Percentiles rank a stretch among this genome's conserved stretches.
Evolutionary conservation across 495 filamentous ascomycete genomes (phyloP).

Genomic region (Immersiella caudata): DNA sequence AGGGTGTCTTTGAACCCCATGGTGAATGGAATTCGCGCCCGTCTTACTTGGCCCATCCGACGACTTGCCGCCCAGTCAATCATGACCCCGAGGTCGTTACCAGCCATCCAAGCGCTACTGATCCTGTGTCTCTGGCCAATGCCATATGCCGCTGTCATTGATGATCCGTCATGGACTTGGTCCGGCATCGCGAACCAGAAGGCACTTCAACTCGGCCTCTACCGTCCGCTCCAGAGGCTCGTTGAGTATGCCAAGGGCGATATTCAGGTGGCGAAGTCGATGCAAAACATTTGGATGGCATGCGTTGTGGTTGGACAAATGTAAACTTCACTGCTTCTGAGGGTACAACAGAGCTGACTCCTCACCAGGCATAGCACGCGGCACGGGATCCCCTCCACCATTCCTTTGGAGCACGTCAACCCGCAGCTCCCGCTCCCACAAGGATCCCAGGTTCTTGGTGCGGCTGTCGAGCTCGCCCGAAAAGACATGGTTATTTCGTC

Average conservation of each 20-base stretch:
- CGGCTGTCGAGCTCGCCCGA: not conserved
- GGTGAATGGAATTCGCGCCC: too few species aligned
- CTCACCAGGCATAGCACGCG: constrained; percentile 1
- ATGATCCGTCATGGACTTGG: not conserved
- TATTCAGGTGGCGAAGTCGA: not conserved
- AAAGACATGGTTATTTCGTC: too few species aligned
- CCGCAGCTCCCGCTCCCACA: not conserved
- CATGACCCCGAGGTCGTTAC: too few species aligned
- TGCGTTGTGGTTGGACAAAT: not conserved
- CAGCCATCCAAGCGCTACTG: too few species aligned
- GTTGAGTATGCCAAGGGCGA: constrained; percentile 1
- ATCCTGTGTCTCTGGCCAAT: too few species aligned
- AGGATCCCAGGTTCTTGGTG: not conserved
- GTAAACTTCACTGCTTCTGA: not conserved
- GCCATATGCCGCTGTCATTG: too few species aligned
- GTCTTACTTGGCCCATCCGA: too few species aligned
- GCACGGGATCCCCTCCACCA: not conserved
- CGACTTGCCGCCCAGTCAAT: too few species aligned
- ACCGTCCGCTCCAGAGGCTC: not conserved
- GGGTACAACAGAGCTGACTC: not conserved
- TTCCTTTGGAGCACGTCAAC: constrained; percentile 1
- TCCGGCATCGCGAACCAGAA: not conserved
- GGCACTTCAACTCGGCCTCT: not conserved
- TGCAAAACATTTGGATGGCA: not conserved
- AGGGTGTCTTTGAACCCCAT: too few species aligned